phyloP scores from a whole-genome alignment of 2,329 filamentous ascomycete genomes.

The Penicillium corylophilum region DNA sequence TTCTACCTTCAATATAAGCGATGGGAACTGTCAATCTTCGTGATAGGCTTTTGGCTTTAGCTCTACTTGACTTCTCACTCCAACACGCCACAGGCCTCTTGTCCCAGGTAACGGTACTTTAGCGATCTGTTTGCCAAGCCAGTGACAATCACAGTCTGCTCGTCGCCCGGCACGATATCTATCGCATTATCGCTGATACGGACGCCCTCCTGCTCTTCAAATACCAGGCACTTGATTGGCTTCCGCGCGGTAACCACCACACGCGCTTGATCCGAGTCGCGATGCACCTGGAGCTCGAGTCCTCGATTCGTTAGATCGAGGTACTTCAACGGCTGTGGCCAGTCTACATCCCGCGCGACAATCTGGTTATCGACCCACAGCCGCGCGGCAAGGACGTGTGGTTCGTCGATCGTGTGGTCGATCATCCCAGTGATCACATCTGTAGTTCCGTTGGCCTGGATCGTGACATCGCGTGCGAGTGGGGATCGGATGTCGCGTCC shows the following conservation, averaged over 20 bases:
- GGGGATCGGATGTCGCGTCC: constrained; percentile 56
- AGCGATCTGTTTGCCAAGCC: constrained; percentile 20
- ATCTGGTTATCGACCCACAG: constrained; percentile 54
- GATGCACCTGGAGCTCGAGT: constrained; percentile 44
- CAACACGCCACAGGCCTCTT: constrained; percentile 14
- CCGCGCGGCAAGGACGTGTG: constrained; percentile 54
- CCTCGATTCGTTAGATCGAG: constrained; percentile 54
- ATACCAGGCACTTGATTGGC: constrained; percentile 61
- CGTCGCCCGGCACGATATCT: constrained; percentile 59
- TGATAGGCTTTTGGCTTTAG: neutral
- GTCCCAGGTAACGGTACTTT: constrained; percentile 30
- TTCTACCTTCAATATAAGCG: neutral
- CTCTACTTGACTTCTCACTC: neutral
- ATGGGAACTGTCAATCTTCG: neutral
- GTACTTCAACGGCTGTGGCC: constrained; percentile 62
- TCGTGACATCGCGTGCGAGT: constrained; percentile 48
- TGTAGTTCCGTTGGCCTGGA: constrained; percentile 57
- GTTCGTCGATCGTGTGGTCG: constrained; percentile 50
- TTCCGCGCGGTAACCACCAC: constrained; percentile 47
- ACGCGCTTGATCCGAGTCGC: constrained; percentile 34
- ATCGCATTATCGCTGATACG: constrained; percentile 57
- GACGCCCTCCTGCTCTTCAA: constrained; percentile 58
- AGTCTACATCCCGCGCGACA: constrained; percentile 57
- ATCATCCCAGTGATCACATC: constrained; percentile 51
- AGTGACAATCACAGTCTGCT: constrained; percentile 42